These are phyloP conservation scores for Lycium ferocissimum DNA, from an alignment of 257 asterid genomes.

Conservation along the genomic window DNA sequence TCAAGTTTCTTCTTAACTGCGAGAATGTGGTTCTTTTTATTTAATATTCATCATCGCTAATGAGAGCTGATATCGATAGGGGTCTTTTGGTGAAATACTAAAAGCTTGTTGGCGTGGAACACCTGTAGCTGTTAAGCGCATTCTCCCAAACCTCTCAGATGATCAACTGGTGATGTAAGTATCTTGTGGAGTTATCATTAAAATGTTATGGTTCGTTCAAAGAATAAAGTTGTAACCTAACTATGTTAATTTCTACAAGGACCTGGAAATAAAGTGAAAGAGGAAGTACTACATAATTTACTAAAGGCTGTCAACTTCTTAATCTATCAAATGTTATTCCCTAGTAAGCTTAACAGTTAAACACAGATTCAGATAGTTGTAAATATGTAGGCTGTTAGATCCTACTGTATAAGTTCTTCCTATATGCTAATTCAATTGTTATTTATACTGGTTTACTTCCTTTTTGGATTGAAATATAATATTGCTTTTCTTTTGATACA, in stretches of 20 bases:
- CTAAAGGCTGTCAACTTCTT: neutral
- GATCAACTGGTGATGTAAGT: constrained; percentile 91
- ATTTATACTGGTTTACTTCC: constrained; percentile 25
- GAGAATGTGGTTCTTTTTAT: neutral
- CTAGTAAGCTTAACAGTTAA: neutral
- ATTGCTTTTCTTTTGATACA: constrained; percentile 37
- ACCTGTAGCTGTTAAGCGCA: constrained; percentile 92
- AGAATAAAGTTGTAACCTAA: neutral
- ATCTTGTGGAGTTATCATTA: constrained; percentile 21
- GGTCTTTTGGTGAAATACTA: constrained; percentile 95
- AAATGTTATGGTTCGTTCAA: neutral
- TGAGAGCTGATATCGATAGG: constrained; percentile 58
- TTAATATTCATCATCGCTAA: constrained; percentile 2
- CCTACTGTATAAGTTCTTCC: neutral
- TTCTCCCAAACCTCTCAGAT: constrained; percentile 93
- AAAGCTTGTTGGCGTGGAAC: constrained; percentile 95
- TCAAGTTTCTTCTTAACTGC: neutral
- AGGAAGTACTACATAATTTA: neutral
- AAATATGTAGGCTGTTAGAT: neutral
- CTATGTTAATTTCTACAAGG: neutral
- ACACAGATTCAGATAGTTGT: neutral
- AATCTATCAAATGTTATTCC: neutral
- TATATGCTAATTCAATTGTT: neutral
- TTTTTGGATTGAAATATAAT: neutral
- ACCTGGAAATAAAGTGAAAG: neutral